Evolutionary conservation across 805 yeast species (phyloP).

Genomic region (Candida caryicola): DNA sequence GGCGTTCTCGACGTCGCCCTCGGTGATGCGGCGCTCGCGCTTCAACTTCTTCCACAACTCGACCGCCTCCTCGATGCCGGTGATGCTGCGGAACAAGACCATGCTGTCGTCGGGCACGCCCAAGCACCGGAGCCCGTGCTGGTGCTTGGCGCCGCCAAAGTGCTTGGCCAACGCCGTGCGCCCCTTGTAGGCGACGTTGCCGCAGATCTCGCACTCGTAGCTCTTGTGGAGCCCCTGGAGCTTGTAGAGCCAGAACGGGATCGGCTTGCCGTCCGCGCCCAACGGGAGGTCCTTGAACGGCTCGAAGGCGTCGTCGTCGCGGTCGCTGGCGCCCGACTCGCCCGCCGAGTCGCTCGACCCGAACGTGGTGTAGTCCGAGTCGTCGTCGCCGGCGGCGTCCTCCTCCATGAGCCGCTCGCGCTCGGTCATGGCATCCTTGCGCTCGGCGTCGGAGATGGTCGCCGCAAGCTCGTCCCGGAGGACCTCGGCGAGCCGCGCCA

Average conservation of each 20-base stretch:
- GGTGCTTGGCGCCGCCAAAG: constrained; percentile 68
- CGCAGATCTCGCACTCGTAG: constrained; percentile 84
- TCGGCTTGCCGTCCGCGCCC: constrained; percentile 88
- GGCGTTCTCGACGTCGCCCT: constrained; percentile 48
- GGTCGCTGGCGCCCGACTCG: constrained; percentile 31
- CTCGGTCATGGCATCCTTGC: constrained; percentile 65
- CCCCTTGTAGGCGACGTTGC: constrained; percentile 70
- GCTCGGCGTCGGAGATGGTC: constrained; percentile 61
- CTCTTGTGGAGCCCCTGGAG: constrained; percentile 77
- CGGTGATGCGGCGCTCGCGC: constrained; percentile 32
- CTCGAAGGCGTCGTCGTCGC: constrained; percentile 22
- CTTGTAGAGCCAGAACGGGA: constrained; percentile 91
- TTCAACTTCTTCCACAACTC: constrained; percentile 51
- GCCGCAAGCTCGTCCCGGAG: constrained; percentile 25
- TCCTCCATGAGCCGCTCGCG: constrained; percentile 60
- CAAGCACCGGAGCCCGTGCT: constrained; percentile 66
- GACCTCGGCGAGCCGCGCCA: constrained; percentile 2
- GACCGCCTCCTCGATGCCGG: constrained; percentile 65
- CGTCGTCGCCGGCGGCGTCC: constrained; percentile 34
- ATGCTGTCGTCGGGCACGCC: constrained; percentile 57
- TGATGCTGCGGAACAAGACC: constrained; percentile 58
- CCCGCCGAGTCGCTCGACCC: constrained; percentile 14
- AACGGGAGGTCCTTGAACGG: constrained; percentile 64
- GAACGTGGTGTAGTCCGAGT: constrained; percentile 39
- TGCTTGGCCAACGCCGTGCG: constrained; percentile 69